phyloP scores from a whole-genome alignment of 495 filamentous ascomycete species.

The Chaetomidium leptoderma region DNA sequence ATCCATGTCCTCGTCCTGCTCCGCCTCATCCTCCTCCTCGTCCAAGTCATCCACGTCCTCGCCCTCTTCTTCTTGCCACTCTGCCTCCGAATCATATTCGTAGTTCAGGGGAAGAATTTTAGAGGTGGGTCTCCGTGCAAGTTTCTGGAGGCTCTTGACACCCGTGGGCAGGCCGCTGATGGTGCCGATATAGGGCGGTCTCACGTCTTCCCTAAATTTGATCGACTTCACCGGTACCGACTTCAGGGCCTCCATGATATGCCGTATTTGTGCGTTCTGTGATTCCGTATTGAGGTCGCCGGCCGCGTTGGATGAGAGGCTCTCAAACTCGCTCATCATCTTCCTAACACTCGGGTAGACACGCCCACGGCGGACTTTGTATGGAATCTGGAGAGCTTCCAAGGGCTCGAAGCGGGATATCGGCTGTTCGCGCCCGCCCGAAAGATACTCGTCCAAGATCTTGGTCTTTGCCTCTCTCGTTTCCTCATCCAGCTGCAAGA shows the following conservation, averaged over 20 bases:
- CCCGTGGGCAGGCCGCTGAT: slow-evolving; percentile 56
- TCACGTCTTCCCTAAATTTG: slow-evolving; percentile 78
- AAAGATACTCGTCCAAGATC: slow-evolving; percentile 44
- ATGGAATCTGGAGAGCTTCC: slow-evolving; percentile 59
- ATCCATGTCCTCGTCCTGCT: slow-evolving; percentile 63
- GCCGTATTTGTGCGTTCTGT: slow-evolving; percentile 43
- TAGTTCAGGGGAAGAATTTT: slow-evolving; percentile 73
- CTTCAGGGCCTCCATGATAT: slow-evolving; percentile 51
- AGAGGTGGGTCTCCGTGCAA: slow-evolving; percentile 68
- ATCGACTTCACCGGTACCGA: slow-evolving; percentile 70
- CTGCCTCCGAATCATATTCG: slow-evolving; percentile 94
- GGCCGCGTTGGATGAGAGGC: slow-evolving; percentile 18
- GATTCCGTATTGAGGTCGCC: slow-evolving; percentile 40
- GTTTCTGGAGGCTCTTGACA: slow-evolving; percentile 41
- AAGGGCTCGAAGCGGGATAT: slow-evolving; percentile 46
- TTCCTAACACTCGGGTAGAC: slow-evolving; percentile 55
- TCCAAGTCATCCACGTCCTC: slow-evolving; percentile 59
- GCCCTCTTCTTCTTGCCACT: slow-evolving; percentile 66
- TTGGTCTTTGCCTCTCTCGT: slow-evolving; percentile 49
- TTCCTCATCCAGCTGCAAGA: slow-evolving; percentile 53
- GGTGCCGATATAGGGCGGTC: slow-evolving; percentile 87
- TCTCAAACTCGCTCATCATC: slow-evolving; percentile 51
- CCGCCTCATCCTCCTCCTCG: slow-evolving; percentile 67
- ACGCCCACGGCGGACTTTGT: slow-evolving; percentile 50
- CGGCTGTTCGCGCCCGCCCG: slow-evolving; percentile 32